Base-by-base conservation (phyloP, 2,329 filamentous ascomycete genomes). In the Cyphellophora europaea region DNA sequence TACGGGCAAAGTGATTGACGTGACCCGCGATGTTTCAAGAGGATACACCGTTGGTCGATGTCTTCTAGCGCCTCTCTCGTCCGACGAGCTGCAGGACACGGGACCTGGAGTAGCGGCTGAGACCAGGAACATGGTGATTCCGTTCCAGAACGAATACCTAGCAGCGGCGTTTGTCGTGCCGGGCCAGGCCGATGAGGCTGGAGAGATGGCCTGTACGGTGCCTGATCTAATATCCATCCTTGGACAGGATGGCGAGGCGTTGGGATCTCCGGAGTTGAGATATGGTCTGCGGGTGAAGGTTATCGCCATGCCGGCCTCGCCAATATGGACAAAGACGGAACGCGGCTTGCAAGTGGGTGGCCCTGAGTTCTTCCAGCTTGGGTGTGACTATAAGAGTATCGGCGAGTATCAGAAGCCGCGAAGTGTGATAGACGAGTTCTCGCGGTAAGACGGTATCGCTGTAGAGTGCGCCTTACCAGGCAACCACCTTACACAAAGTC, bases 241-340 rank as follows among this genome's bases (percentile, higher is more conserved):
- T 3, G 41, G 42, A 12, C 32, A 32, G 14, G 40, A 48, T 19
- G 47, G 47, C 13, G 43, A 47, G 27, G 40, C 47, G 10, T 27
- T 47, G 5, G 43, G 45, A 6, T 37, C 38, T 11, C 37, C 41
- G 32, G 37, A 48, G 27, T 18, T 70, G 18, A 57, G 68, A 6
- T 74, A 72, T 35, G 70, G 70, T 0, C 43, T 72, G 3, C 54
- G 61, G 3, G 69, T 72, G 0, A 64, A 52, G 19, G 68, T 73
- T 1, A 64, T 73, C 38, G 69, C 58, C 0, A 52, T 73, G 19
- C 57, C 66, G 2, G 63, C 66, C 1, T 66, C 69, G 38, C 66
- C 67, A 0, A 44, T 70, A 8, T 74, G 70, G 69, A 68, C 49
- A 34, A 52, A 49, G 34, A 56, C 52, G 5, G 40, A 54, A 32